phyloP scores from a whole-genome alignment of 2,329 filamentous ascomycete genomes.

The Pseudovirgaria hyperparasitica region DNA sequence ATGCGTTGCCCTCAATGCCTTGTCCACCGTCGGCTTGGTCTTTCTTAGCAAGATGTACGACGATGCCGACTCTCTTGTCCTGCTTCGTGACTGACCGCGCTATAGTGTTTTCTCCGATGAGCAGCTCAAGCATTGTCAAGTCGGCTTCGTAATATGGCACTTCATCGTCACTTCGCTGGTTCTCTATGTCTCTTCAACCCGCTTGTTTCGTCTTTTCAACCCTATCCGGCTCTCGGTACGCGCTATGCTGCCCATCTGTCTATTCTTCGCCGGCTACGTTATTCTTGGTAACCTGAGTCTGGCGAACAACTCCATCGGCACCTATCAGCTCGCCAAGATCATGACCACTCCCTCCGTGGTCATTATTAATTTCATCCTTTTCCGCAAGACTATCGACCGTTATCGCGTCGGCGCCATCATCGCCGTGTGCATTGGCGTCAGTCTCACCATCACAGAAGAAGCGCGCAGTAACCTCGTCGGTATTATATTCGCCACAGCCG shows the following conservation, averaged over 20 bases:
- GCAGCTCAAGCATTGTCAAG: constrained; percentile 31
- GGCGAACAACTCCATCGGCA: constrained; percentile 34
- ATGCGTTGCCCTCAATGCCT: constrained; percentile 31
- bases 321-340: constrained; percentile 36
- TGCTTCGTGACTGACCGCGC: constrained; percentile 10
- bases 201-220: constrained; percentile 32
- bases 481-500: constrained; percentile 29
- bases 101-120: constrained; percentile 31
- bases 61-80: not conserved
- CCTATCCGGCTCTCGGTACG: constrained; percentile 29
- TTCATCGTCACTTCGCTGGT: constrained; percentile 32
- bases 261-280: constrained; percentile 34
- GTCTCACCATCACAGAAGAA: constrained; percentile 29
- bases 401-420: constrained; percentile 29
- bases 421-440: constrained; percentile 31
- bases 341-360: constrained; percentile 36
- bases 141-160: constrained; percentile 36
- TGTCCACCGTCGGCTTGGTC: constrained; percentile 30
- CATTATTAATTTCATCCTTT: constrained; percentile 31
- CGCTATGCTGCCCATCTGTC: constrained; percentile 33
- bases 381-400: constrained; percentile 28
- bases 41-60: constrained; percentile 33
- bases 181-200: constrained; percentile 28
- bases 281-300: constrained; percentile 34
- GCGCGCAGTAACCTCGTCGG: constrained; percentile 29